A percentile compares a stretch with the other conserved stretches of the same genome.
Conservation (phyloP, 331 rosid species). For the Cydonia oblonga region DNA sequence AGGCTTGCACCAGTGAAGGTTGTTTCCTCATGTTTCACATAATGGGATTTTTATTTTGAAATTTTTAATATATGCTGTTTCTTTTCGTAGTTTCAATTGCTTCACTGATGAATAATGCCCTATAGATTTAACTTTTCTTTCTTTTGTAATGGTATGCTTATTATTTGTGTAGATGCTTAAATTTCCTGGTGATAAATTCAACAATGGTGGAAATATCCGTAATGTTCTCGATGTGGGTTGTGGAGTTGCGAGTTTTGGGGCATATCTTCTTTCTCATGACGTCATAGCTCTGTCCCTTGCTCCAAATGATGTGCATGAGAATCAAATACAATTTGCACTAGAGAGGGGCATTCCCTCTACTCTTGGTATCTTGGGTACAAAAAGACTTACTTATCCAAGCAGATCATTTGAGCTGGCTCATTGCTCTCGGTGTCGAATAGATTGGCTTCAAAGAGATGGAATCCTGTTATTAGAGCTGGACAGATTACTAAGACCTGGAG, state of each 20-base stretch:
- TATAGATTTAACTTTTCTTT: no score
- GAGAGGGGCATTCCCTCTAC: conserved; percentile 64
- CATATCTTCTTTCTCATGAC: conserved; percentile 47
- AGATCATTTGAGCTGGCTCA: conserved; percentile 57
- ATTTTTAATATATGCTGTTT: no score
- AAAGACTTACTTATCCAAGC: conserved; percentile 59
- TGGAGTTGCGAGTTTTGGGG: conserved; percentile 72
- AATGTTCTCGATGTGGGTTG: conserved; percentile 54
- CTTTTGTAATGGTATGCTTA: not conserved
- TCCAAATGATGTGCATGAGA: conserved; percentile 55
- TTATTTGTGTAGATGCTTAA: conserved; percentile 42
- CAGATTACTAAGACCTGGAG: conserved; percentile 57
- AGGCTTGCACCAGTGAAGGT: no score
- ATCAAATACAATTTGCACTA: conserved; percentile 60
- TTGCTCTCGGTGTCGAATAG: conserved; percentile 64
- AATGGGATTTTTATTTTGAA: no score
- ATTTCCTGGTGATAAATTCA: conserved; percentile 38
- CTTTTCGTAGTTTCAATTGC: no score
- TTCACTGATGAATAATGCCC: no score
- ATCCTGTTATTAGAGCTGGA: conserved; percentile 51
- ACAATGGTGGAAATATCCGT: conserved; percentile 41
- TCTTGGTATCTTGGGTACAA: conserved; percentile 57
- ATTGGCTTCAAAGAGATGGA: conserved; percentile 64
- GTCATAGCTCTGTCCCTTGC: conserved; percentile 49
- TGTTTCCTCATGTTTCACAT: no score